These are phyloP conservation scores for Aspergillus pseudonomiae DNA, from an alignment of 2,329 filamentous ascomycete species.

Conservation along the genomic window DNA sequence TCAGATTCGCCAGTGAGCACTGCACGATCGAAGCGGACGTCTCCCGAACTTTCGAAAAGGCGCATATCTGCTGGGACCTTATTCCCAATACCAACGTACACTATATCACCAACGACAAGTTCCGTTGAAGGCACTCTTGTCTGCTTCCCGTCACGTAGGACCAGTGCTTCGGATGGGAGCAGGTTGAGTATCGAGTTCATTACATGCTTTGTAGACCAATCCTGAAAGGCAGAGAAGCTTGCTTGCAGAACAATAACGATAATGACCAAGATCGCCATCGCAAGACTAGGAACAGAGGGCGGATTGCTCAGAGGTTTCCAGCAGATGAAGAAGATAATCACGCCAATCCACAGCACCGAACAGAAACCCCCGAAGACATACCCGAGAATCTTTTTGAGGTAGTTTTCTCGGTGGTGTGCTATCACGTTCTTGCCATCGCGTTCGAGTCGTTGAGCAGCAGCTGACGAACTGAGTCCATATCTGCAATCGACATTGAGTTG, in stretches of 20 bases:
- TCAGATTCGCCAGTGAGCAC: constrained; percentile 74
- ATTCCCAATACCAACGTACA: constrained; percentile 71
- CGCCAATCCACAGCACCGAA: constrained; percentile 69
- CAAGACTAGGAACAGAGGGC: constrained; percentile 69
- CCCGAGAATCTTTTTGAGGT: constrained; percentile 60
- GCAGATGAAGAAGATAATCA: constrained; percentile 74
- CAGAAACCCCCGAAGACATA: constrained; percentile 83
- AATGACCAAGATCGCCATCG: constrained; percentile 72
- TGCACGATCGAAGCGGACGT: constrained; percentile 73
- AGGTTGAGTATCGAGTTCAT: constrained; percentile 80
- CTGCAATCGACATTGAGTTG: constrained; percentile 62
- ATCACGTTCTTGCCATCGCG: constrained; percentile 71
- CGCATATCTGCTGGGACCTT: constrained; percentile 77
- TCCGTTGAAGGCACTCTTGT: constrained; percentile 58
- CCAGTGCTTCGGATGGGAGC: constrained; percentile 71
- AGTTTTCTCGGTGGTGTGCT: constrained; percentile 65
- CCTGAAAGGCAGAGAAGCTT: constrained; percentile 70
- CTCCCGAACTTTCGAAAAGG: constrained; percentile 69
- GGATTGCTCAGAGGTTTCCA: constrained; percentile 76
- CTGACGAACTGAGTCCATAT: constrained; percentile 63
- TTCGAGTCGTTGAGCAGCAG: constrained; percentile 58
- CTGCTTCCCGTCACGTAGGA: constrained; percentile 64
- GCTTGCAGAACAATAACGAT: constrained; percentile 73
- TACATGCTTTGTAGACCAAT: constrained; percentile 75
- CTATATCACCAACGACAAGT: constrained; percentile 73